These are phyloP conservation scores for Penicilliopsis zonata DNA, from an alignment of 495 filamentous ascomycete genomes.

Conservation along the genomic window DNA sequence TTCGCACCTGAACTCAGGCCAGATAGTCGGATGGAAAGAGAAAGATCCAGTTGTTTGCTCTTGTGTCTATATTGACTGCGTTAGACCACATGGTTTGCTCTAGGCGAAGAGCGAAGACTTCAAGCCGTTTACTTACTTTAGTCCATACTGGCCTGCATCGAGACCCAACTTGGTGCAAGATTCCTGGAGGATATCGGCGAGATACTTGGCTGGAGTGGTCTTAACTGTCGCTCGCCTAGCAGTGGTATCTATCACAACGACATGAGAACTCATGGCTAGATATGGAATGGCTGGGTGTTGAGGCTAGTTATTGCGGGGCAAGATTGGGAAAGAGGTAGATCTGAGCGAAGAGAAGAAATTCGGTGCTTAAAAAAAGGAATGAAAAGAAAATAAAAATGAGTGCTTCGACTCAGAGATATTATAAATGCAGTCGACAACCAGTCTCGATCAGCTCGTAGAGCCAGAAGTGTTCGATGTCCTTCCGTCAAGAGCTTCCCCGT, in stretches of 20 bases:
- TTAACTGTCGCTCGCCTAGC: conserved; percentile 67
- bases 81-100: background rate
- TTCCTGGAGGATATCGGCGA: conserved; percentile 76
- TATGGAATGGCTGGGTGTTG: conserved; percentile 1
- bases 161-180: conserved; percentile 71
- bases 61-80: conserved; percentile 47
- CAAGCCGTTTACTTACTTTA: conserved; percentile 52
- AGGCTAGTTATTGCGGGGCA: conserved; percentile 12
- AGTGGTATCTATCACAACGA: conserved; percentile 73
- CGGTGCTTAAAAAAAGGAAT: background rate
- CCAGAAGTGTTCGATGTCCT: background rate
- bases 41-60: conserved; percentile 74
- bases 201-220: conserved; percentile 62
- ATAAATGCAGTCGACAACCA: background rate
- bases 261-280: conserved; percentile 67
- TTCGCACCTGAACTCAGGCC: conserved; percentile 80
- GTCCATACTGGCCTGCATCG: conserved; percentile 56
- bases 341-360: background rate
- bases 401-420: background rate
- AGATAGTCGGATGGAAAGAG: conserved; percentile 72
- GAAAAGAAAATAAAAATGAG: background rate
- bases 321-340: conserved; percentile 1
- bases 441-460: background rate
- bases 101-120: background rate
- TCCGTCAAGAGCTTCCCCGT: background rate